These are phyloP conservation scores for Circinella minor DNA, from an alignment of 371 early-diverging fungal species.

Conservation along the genomic window DNA sequence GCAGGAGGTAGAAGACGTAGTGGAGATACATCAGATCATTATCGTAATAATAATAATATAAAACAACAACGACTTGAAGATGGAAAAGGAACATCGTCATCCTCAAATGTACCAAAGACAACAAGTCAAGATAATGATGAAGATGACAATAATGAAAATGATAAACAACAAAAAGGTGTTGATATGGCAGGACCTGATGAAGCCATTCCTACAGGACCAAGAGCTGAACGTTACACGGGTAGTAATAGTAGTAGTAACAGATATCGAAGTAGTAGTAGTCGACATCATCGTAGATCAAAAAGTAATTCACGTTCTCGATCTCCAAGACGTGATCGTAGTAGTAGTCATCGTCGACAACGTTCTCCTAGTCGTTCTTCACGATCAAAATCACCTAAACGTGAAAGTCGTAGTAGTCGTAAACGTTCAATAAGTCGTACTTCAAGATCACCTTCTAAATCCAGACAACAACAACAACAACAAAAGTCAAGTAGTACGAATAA, in stretches of 20 bases:
- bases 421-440: constrained; percentile 22
- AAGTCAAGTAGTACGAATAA: no score
- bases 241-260: constrained; percentile 9
- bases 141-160: not conserved
- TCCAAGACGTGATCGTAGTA: not conserved
- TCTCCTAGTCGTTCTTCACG: constrained; percentile 13
- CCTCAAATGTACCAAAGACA: no score
- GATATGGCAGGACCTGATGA: constrained; percentile 32
- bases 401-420: constrained; percentile 20
- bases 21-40: not conserved
- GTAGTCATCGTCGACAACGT: constrained; percentile 15
- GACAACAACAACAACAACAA: not conserved
- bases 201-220: constrained; percentile 32
- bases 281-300: constrained; percentile 17
- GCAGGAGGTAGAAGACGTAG: constrained; percentile 11
- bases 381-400: constrained; percentile 20
- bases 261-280: constrained; percentile 25
- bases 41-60: not conserved
- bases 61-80: constrained; percentile 10
- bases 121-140: not conserved
- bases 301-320: constrained; percentile 18
- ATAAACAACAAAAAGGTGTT: constrained; percentile 20
- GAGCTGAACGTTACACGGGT: constrained; percentile 21
- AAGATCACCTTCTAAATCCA: constrained; percentile 19
- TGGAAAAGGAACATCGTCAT: not conserved